Evolutionary conservation across 129 eudicot genomes (phyloP).

Genomic region (Flaveria trinervia): DNA sequence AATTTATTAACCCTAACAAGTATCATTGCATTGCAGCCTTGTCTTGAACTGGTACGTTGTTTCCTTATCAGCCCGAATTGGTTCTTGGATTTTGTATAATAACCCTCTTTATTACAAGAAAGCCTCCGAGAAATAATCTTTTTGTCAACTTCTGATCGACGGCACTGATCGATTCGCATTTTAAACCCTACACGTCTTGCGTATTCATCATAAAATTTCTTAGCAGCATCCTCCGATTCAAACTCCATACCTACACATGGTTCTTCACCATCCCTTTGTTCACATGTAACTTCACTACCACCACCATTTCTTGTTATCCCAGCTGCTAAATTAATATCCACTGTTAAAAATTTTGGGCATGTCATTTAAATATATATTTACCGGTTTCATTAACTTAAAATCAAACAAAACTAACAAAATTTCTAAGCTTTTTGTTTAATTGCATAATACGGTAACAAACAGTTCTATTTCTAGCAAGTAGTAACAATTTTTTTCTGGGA

Average conservation of each 20-base stretch:
- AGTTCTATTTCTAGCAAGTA: not conserved
- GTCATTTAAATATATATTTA: not conserved
- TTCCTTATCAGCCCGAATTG: slow-evolving; percentile 46
- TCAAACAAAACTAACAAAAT: not conserved
- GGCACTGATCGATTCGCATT: slow-evolving; percentile 58
- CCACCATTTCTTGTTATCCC: slow-evolving; percentile 18
- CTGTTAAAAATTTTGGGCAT: slow-evolving; percentile 10
- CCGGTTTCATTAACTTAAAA: not conserved
- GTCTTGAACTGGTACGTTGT: slow-evolving; percentile 43
- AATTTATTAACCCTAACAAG: slow-evolving; percentile 40
- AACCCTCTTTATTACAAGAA: slow-evolving; percentile 57
- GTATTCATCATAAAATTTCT: slow-evolving; percentile 47
- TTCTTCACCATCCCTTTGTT: slow-evolving; percentile 36
- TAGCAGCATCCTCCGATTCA: slow-evolving; percentile 52
- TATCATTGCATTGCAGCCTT: slow-evolving; percentile 65
- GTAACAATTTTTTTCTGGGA: not conserved
- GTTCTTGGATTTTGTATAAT: slow-evolving; percentile 44
- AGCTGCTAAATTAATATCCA: slow-evolving; percentile 34
- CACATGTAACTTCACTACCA: slow-evolving; percentile 29
- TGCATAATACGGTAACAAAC: not conserved
- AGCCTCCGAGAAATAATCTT: slow-evolving; percentile 47
- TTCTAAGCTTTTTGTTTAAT: not conserved
- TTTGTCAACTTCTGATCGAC: slow-evolving; percentile 54
- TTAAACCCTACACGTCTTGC: slow-evolving; percentile 50
- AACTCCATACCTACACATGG: slow-evolving; percentile 56